phyloP scores from a whole-genome alignment of 495 filamentous ascomycete genomes.

The Tuber umbilicatum region DNA sequence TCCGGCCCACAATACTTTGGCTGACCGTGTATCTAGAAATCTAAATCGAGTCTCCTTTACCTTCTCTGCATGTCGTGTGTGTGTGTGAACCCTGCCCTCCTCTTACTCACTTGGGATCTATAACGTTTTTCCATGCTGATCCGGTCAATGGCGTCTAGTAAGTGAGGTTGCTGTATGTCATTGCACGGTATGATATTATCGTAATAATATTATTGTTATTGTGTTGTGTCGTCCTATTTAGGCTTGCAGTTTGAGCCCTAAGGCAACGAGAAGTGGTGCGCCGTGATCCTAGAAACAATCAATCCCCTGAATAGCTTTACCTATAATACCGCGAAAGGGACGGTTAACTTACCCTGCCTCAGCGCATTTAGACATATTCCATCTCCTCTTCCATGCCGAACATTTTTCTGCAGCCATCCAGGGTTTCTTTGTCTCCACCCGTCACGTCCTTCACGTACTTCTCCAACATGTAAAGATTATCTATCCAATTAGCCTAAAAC shows the following conservation, averaged over 20 bases:
- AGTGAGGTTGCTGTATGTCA: not conserved
- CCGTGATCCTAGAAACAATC: not conserved
- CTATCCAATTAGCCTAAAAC: constrained; percentile 46
- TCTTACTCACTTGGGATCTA: not conserved
- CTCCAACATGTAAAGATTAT: constrained; percentile 62
- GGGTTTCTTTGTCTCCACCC: constrained; percentile 50
- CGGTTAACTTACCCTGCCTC: not conserved
- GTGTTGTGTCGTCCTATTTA: not conserved
- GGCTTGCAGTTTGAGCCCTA: not conserved
- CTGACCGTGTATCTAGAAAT: not conserved
- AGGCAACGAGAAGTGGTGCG: not conserved
- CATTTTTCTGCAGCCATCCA: constrained; percentile 50
- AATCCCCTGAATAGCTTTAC: not conserved
- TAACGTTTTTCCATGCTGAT: not conserved
- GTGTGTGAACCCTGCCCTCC: not conserved
- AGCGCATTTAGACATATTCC: constrained; percentile 30
- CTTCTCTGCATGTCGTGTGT: not conserved
- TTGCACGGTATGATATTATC: not conserved
- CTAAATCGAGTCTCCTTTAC: not conserved
- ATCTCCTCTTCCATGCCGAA: constrained; percentile 42
- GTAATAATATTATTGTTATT: too few relatives aligned
- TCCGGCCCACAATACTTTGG: not conserved
- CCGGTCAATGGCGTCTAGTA: not conserved
- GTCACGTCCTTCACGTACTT: constrained; percentile 51
- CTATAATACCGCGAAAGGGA: not conserved